Base-by-base conservation (phyloP, 352 stramenopile genomes). In the Globisporangium alternatum region DNA sequence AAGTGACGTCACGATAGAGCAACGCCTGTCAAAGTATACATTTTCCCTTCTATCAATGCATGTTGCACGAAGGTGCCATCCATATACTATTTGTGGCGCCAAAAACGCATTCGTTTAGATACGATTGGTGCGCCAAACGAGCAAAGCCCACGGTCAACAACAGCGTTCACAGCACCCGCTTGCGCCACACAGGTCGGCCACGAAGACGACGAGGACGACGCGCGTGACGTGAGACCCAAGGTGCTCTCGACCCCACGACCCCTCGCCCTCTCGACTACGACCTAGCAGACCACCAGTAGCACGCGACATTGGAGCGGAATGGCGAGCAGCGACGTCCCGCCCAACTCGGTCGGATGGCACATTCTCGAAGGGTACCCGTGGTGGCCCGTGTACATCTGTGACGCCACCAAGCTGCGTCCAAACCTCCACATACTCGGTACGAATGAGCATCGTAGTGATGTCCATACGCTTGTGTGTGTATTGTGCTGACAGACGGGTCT, bases 381-480 rank as follows among this genome's bases (percentile, higher is more conserved):
- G 86, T 95, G 86, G 86, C 86, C 86, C 56, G 84, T 93, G 62
- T 93, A 90, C 73, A 76, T 95, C 58, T 93, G 84, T 59, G 86
- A 95, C 73, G 74, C 85, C 51, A 76, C 68, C 41, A 92, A 91
- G 73, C 76, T 95, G 55, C 86, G 86, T 0, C 66, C 76, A 0
- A 86, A 80, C 2, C 74, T 94, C 51, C 71, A 92, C 47, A 31
- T 78, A 8, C 75, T 94, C 57, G 77, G 80, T 89, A 67, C 63
- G 68, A 60, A 3, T 12, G 8, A 6, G 21, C 19, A 12, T 10
- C 0, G 5, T 21, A 17, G 17, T 33, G 25, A n/a, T 13, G 1
- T 37, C 8, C 3, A 22, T 5, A 6, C 9, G 22, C 30, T 1
- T 19, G 13, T 35, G 56, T 70, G 43, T 64, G 30, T 41, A 44